phyloP scores from a whole-genome alignment of 2,329 filamentous ascomycete genomes.

The Claviceps sp. region DNA sequence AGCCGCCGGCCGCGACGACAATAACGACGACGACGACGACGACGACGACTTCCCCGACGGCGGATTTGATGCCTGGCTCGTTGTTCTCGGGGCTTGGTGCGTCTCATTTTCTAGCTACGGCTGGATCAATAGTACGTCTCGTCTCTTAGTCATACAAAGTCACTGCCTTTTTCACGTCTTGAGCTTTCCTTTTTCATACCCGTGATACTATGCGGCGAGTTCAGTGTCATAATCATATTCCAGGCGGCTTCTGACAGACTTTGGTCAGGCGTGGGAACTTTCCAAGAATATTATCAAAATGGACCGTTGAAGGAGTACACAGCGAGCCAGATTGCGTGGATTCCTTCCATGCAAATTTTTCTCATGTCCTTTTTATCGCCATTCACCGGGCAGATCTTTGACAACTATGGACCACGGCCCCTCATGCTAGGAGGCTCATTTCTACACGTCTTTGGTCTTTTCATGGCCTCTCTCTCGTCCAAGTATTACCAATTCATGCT shows the following conservation, averaged over 20 bases:
- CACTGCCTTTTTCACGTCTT: background rate
- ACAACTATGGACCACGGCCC: slow-evolving; percentile 46
- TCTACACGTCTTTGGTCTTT: slow-evolving; percentile 43
- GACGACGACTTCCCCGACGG: slow-evolving; percentile 12
- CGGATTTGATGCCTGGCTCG: slow-evolving; percentile 19
- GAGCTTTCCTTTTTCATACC: background rate
- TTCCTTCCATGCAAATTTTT: slow-evolving; percentile 37
- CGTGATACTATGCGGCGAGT: too few species aligned
- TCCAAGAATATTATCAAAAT: slow-evolving; percentile 44
- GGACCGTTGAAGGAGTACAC: slow-evolving; percentile 34
- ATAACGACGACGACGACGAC: background rate
- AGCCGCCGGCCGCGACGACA: background rate
- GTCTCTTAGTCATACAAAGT: background rate
- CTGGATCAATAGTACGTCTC: slow-evolving; percentile 11
- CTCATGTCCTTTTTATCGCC: background rate
- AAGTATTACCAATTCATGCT: slow-evolving; percentile 12
- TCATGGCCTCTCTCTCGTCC: slow-evolving; percentile 6
- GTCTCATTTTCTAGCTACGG: slow-evolving; percentile 23
- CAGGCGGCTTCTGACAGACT: background rate
- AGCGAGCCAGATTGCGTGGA: slow-evolving; percentile 46
- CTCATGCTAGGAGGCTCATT: slow-evolving; percentile 39
- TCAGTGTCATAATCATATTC: too few species aligned
- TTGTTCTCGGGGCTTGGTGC: slow-evolving; percentile 22
- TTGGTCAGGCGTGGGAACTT: slow-evolving; percentile 30
- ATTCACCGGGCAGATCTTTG: slow-evolving; percentile 29